These are phyloP conservation scores for Ambispora gerdemannii DNA, from an alignment of 192 early-diverging fungal species.

Conservation along the genomic window DNA sequence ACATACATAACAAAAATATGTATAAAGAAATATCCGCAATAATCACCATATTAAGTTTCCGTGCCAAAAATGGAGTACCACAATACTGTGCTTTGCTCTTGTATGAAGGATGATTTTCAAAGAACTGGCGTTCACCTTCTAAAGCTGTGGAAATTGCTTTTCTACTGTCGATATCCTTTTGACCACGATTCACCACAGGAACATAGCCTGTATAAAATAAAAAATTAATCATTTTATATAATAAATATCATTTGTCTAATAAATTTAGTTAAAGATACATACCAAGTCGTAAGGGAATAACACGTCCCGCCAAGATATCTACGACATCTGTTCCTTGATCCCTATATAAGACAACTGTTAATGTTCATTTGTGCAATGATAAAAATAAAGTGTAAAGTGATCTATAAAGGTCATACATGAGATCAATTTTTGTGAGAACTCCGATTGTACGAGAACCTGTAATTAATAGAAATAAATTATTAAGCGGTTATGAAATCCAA, in stretches of 20 bases:
- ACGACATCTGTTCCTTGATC: constrained; percentile 99
- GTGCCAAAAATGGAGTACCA: constrained; percentile 97
- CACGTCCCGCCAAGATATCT: constrained; percentile 94
- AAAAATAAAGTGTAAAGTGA: neutral
- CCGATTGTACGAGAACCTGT: constrained; percentile 90
- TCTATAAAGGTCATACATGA: constrained; percentile 66
- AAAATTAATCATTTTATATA: neutral
- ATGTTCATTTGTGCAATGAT: neutral
- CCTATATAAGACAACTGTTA: constrained; percentile 28
- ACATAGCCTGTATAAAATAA: constrained; percentile 74
- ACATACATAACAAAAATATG: too few species aligned
- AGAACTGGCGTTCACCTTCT: constrained; percentile 87
- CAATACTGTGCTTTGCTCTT: constrained; percentile 97
- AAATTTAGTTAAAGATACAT: too few species aligned
- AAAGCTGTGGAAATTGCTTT: constrained; percentile 86
- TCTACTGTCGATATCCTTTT: constrained; percentile 93
- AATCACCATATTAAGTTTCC: constrained; percentile 90
- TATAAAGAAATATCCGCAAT: constrained; percentile 16
- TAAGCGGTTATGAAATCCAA: neutral
- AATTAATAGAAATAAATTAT: neutral
- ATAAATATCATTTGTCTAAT: too few species aligned
- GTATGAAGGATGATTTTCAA: constrained; percentile 94
- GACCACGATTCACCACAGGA: constrained; percentile 98
- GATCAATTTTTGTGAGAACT: constrained; percentile 98
- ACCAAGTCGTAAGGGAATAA: constrained; percentile 95